phyloP scores from a whole-genome alignment of 805 yeast species.

The Allodekkera sacchari region DNA sequence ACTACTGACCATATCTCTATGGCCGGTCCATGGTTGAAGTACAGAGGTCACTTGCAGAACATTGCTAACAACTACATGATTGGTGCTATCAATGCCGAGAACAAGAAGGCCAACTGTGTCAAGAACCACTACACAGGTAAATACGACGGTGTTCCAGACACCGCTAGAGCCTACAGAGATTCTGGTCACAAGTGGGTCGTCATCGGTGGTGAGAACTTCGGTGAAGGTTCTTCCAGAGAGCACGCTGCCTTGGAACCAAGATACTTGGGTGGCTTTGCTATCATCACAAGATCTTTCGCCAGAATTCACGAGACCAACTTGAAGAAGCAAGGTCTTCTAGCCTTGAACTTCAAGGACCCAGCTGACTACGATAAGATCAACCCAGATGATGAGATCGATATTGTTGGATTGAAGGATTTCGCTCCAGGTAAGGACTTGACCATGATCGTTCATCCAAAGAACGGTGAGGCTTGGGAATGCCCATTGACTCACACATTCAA shows the following conservation, averaged over 20 bases:
- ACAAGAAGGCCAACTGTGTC: slow-evolving; percentile 86
- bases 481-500: slow-evolving; percentile 95
- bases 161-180: slow-evolving; percentile 92
- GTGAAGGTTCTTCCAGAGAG: slow-evolving; percentile 99
- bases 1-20: slow-evolving; percentile 98
- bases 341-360: slow-evolving; percentile 85
- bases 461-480: slow-evolving; percentile 82
- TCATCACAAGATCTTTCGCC: slow-evolving; percentile 95
- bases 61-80: slow-evolving; percentile 98
- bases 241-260: slow-evolving; percentile 99
- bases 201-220: slow-evolving; percentile 96
- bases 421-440: slow-evolving; percentile 91
- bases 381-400: slow-evolving; percentile 83
- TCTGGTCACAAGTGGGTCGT: slow-evolving; percentile 93
- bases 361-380: slow-evolving; percentile 91
- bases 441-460: slow-evolving; percentile 63
- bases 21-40: slow-evolving; percentile 99
- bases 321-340: slow-evolving; percentile 98
- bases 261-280: slow-evolving; percentile 96
- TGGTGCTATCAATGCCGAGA: slow-evolving; percentile 97
- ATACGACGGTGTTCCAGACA: slow-evolving; percentile 93
- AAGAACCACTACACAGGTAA: slow-evolving; percentile 88
- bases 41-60: slow-evolving; percentile 99
- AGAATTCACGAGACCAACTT: slow-evolving; percentile 99
- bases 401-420: slow-evolving; percentile 72